phyloP scores from a whole-genome alignment of 208 protist genomes.

The Trichomonas vaginalis region DNA sequence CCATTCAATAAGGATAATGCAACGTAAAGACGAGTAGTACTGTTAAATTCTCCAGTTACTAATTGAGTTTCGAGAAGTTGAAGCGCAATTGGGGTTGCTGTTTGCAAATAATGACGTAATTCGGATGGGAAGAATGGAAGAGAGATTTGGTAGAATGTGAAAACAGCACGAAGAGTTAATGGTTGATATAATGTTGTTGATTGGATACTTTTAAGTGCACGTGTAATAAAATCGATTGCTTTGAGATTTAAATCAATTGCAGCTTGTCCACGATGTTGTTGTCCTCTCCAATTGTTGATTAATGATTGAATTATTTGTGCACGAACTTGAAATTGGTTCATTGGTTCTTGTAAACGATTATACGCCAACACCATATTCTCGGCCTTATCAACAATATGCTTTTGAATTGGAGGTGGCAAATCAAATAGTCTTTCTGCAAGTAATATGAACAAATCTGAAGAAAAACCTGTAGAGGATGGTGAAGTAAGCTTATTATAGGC shows the following conservation, averaged over 20 bases:
- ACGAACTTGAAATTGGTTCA: neutral
- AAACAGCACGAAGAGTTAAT: neutral
- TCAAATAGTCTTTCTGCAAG: neutral
- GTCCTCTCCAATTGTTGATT: neutral
- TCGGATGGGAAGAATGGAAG: neutral
- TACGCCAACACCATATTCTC: neutral
- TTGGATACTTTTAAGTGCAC: neutral
- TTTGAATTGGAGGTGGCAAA: neutral
- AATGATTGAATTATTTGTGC: neutral
- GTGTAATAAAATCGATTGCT: neutral
- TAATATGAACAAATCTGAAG: neutral
- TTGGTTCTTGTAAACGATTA: neutral
- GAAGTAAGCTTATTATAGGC: neutral
- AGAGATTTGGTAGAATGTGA: neutral
- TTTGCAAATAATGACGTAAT: neutral
- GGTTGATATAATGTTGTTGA: neutral
- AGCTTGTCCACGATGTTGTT: neutral
- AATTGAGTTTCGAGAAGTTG: neutral
- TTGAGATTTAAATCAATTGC: neutral
- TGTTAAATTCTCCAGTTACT: neutral
- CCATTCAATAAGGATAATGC: neutral
- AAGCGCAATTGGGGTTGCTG: neutral
- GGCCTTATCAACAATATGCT: slow-evolving; percentile 7
- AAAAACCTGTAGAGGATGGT: neutral
- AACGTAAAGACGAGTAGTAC: neutral